Evolutionary conservation across 2,329 filamentous ascomycete species (phyloP), one percentile per base, ranked within the genome.

Genomic region (Hypoxylon sp.): DNA sequence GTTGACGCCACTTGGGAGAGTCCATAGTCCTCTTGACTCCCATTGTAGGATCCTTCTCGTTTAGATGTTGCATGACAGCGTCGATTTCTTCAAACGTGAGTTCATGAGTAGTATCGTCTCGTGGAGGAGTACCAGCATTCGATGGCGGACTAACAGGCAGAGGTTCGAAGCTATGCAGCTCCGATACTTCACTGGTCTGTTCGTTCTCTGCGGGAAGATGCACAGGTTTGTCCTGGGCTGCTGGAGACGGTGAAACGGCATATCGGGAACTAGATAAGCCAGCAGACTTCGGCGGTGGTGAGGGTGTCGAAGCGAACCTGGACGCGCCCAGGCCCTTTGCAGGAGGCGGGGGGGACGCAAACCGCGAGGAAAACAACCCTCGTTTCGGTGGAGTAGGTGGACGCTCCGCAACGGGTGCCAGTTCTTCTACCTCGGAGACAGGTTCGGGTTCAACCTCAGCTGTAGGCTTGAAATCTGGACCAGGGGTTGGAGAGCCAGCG

Each of bases 21-120:
- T 78, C 75, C 9, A 76, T 69, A 5, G 74, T 74, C 64, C 85
- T 86, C 66, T 91, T 89, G 51, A 91, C 82, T 8, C 89, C 89
- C 68, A 88, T 83, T 41, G 87, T 85, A 1, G 88, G 88, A 59
- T 91, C 84, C 36, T 79, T 83, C 51, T 86, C 81, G 63, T 91
- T 87, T 63, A 97, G 81, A 53, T 94, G 88, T 59, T 87, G 84
- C 91, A 97, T 96, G 42, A 97, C 86, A 32, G 88, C 90, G 74
- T 97, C 92, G 64, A 97, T 92, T 67, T 97, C 91, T 61, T 93
- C 87, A 62, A 90, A 90, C 0, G 86, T 82, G 5, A 75, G 78
- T 55, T 77, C 76, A 13, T 64, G 63, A 5, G 66, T 64, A 3
- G 62, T 57, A 15, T 64, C 57, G n/a, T 55, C 59, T 7, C 47